Evolutionary conservation across 768 basidiomycete genomes (phyloP).

Genomic region (Exidia glandulosa): DNA sequence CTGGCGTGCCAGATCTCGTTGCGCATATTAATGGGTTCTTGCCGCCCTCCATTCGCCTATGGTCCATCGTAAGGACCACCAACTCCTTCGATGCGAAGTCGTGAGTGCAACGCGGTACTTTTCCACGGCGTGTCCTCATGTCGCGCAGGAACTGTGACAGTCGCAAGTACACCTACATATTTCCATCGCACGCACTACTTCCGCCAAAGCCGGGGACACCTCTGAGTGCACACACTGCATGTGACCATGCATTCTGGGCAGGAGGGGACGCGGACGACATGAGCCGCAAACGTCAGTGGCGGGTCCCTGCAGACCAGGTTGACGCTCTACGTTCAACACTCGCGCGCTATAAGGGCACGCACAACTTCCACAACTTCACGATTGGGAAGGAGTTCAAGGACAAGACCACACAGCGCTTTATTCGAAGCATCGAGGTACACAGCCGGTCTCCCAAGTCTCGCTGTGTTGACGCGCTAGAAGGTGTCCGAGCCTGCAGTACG

Average conservation of each 20-base stretch:
- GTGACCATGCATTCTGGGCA: slow-evolving; percentile 56
- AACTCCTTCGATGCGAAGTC: slow-evolving; percentile 74
- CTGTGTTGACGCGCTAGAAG: slow-evolving; percentile 68
- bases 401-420: slow-evolving; percentile 70
- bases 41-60: slow-evolving; percentile 87
- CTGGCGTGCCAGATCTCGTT: slow-evolving; percentile 59
- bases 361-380: slow-evolving; percentile 98
- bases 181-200: slow-evolving; percentile 86
- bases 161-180: slow-evolving; percentile 93
- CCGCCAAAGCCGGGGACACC: slow-evolving; percentile 72
- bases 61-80: slow-evolving; percentile 66
- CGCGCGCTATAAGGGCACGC: slow-evolving; percentile 69
- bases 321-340: slow-evolving; percentile 44
- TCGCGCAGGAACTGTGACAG: slow-evolving; percentile 76
- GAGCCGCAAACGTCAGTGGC: slow-evolving; percentile 59
- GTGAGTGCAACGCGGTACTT: slow-evolving; percentile 26
- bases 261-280: slow-evolving; percentile 40
- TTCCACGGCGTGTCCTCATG: not conserved
- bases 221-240: slow-evolving; percentile 23
- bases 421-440: slow-evolving; percentile 74
- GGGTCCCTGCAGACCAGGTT: slow-evolving; percentile 43
- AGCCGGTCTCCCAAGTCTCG: slow-evolving; percentile 64
- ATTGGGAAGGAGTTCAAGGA: slow-evolving; percentile 79
- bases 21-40: slow-evolving; percentile 72
- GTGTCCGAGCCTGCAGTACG: slow-evolving; percentile 79